phyloP scores from a whole-genome alignment of 1,284 basidiomycete genomes.

The Puccinia hordei region DNA sequence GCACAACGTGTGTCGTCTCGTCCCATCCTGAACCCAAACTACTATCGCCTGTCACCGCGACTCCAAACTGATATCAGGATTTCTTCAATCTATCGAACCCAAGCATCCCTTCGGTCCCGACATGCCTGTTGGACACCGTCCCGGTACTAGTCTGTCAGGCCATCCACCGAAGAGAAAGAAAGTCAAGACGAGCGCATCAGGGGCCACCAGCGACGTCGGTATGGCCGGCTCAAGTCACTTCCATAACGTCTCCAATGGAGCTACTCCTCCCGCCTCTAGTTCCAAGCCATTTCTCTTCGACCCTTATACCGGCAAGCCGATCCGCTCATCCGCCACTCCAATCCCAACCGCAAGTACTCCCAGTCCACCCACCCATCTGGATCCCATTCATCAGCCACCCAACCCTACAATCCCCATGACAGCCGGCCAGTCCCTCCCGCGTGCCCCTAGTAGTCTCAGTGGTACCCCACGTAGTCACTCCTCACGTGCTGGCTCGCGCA shows the following conservation, averaged over 20 bases:
- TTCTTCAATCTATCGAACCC: neutral
- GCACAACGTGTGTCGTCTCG: conserved; percentile 19
- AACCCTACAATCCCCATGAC: neutral
- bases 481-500: neutral
- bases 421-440: conserved; percentile 1
- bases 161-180: conserved; percentile 27
- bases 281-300: conserved; percentile 38
- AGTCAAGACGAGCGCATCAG: conserved; percentile 7
- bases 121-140: conserved; percentile 20
- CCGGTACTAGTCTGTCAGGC: conserved; percentile 26
- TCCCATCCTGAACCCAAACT: neutral
- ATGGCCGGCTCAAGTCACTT: conserved; percentile 1
- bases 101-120: conserved; percentile 35
- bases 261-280: conserved; percentile 27
- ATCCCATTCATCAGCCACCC: neutral
- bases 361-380: conserved; percentile 28
- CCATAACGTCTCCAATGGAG: conserved; percentile 7
- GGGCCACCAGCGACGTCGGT: neutral
- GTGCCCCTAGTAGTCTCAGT: conserved; percentile 5
- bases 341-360: conserved; percentile 11
- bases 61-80: neutral
- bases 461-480: conserved; percentile 24
- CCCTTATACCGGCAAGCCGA: conserved; percentile 37
- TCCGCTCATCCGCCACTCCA: conserved; percentile 6
- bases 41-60: neutral